Percentiles rank a stretch among this genome's conserved stretches.
phyloP scores from a whole-genome alignment of 2,329 filamentous ascomycete genomes.

The Xylaria sp. region DNA sequence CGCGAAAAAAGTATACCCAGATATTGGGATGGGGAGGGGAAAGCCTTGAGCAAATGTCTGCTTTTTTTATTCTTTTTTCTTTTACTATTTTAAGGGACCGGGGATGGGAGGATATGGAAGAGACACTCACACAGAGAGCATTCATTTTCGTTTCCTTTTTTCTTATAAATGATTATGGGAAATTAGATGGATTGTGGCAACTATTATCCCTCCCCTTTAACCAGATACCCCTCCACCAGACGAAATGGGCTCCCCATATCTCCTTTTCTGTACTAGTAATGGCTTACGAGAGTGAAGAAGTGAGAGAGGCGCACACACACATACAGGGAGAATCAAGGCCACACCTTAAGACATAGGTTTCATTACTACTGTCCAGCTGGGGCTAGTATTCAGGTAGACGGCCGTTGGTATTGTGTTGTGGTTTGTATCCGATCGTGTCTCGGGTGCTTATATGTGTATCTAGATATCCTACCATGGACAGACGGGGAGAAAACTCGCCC shows the following conservation, averaged over 20 bases:
- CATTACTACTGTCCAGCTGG: not conserved
- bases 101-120: not conserved
- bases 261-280: slow-evolving; percentile 22
- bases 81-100: not conserved
- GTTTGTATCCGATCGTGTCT: too few relatives aligned
- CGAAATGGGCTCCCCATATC: slow-evolving; percentile 16
- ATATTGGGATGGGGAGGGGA: slow-evolving; percentile 4
- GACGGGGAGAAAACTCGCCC: not conserved
- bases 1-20: slow-evolving; percentile 28
- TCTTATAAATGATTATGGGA: slow-evolving; percentile 7
- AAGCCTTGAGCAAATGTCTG: not conserved
- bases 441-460: too few relatives aligned
- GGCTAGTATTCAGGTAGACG: not conserved
- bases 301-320: too few relatives aligned
- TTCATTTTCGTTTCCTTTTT: slow-evolving; percentile 4
- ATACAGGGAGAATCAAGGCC: not conserved
- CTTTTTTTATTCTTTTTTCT: slow-evolving; percentile 6
- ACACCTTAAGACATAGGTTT: not conserved
- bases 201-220: slow-evolving; percentile 6
- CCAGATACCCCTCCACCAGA: slow-evolving; percentile 27
- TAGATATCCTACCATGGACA: not conserved
- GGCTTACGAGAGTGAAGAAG: slow-evolving; percentile 22
- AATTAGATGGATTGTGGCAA: slow-evolving; percentile 25
- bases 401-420: not conserved
- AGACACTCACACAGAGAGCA: not conserved